Conservation (phyloP, 495 filamentous ascomycete genomes). For the Clohesyomyces aquaticus region DNA sequence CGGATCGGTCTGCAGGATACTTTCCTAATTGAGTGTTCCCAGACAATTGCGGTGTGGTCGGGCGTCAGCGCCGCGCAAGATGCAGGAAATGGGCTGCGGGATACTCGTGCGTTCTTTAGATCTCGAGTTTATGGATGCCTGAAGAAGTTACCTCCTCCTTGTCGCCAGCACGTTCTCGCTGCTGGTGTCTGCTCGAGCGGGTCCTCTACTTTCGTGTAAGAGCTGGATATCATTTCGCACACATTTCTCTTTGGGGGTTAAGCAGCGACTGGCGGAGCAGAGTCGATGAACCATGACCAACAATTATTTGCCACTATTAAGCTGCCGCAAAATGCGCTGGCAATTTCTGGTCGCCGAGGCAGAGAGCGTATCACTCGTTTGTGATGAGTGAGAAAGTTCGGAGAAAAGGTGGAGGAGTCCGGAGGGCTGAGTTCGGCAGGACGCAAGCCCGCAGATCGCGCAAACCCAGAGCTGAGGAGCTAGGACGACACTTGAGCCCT, state of each 20-base stretch:
- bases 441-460: background rate
- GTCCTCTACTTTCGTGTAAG: no score
- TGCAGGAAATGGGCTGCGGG: background rate
- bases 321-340: constrained; percentile 8
- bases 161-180: no score
- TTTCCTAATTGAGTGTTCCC: background rate
- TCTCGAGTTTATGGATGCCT: no score
- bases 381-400: constrained; percentile 18
- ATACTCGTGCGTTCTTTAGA: no score
- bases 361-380: background rate
- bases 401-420: constrained; percentile 31
- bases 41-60: background rate
- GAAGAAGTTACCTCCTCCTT: no score
- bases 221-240: no score
- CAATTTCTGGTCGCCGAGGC: constrained; percentile 25
- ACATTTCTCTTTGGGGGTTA: background rate
- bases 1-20: background rate
- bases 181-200: no score
- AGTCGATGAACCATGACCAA: background rate
- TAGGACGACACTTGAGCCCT: no score
- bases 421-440: background rate
- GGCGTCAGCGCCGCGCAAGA: background rate
- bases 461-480: no score
- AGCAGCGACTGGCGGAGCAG: background rate
- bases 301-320: background rate